Evolutionary conservation across 2,329 filamentous ascomycete genomes (phyloP), one percentile per base, ranked within the genome.

Genomic region (Canariomyces notabilis): DNA sequence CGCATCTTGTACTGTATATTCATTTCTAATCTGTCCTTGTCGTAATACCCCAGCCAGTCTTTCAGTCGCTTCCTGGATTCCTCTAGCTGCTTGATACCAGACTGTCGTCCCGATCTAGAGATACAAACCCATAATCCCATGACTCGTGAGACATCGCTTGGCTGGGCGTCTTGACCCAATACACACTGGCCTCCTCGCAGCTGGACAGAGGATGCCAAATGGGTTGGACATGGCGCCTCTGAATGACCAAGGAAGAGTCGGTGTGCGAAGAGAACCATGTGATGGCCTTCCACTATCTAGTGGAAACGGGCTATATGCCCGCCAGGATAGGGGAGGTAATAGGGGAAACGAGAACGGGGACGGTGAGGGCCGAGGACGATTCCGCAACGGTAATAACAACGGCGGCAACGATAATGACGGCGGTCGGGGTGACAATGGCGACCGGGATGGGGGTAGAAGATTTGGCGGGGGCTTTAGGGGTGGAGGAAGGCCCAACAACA

Each of bases 151-250:
- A 23, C 37, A 47, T 43, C 48, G 15, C 21, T 16, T 23, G n/a
- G 21, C 31, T 44, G 52, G 55, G 47, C 53, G 50, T 38, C 45
- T 34, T 55, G 40, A 54, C 46, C 44, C 38, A n/a, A 49, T 37
- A 32, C 16, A 38, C 48, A 46, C 47, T 56, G 55, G 54, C 51
- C 48, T 50, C 45, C 39, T 26, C 34, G 35, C 38, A 37, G 35
- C 46, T 21, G 41, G 21, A 20, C 37, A 7, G 50, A 51, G 51
- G 43, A 58, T 59, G 58, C 51, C 53, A 49, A 50, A 52, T 55
- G 59, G 51, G 46, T 51, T 57, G 50, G 53, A 48, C 33, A 64
- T 64, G 61, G 61, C 61, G 44, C 60, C 61, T 46, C 33, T 58
- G 43, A 48, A 23, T 23, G 47, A 49, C 12, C 37, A 15, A 23